These are phyloP conservation scores for Vicia faba DNA, from an alignment of 306 rosid species.

Conservation along the genomic window DNA sequence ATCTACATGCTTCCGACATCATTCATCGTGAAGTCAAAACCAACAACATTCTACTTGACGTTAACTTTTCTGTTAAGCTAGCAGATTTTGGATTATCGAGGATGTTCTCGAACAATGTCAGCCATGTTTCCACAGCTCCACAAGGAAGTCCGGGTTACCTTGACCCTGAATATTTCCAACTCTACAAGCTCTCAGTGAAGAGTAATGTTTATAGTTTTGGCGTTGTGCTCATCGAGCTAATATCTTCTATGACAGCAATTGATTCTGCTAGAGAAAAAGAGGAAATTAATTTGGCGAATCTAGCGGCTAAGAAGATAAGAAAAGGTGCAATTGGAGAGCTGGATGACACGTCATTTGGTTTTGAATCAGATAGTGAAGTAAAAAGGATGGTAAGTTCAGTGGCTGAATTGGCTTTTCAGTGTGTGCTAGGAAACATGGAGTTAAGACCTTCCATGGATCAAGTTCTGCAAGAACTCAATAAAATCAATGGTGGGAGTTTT, in stretches of 20 bases:
- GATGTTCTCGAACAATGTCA: conserved; percentile 54
- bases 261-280: conserved; percentile 56
- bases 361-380: conserved; percentile 47
- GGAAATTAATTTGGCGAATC: conserved; percentile 64
- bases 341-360: conserved; percentile 60
- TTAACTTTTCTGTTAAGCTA: conserved; percentile 55
- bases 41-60: conserved; percentile 65
- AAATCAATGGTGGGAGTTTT: conserved; percentile 41
- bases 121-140: conserved; percentile 80
- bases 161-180: conserved; percentile 72
- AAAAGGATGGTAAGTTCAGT: conserved; percentile 54
- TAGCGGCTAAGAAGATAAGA: conserved; percentile 52
- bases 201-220: conserved; percentile 85
- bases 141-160: conserved; percentile 82
- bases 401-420: conserved; percentile 68
- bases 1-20: conserved; percentile 78
- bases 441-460: conserved; percentile 72
- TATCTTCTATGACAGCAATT: conserved; percentile 71
- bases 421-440: conserved; percentile 66
- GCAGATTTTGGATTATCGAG: conserved; percentile 87
- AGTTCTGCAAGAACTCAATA: conserved; percentile 51
- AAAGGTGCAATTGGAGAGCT: conserved; percentile 49
- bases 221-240: conserved; percentile 66
- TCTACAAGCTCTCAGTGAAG: conserved; percentile 65
- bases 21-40: conserved; percentile 82